Percentiles rank a stretch among this genome's conserved stretches.
Conservation (phyloP, 768 basidiomycete species). For the Lactarius tabidus region DNA sequence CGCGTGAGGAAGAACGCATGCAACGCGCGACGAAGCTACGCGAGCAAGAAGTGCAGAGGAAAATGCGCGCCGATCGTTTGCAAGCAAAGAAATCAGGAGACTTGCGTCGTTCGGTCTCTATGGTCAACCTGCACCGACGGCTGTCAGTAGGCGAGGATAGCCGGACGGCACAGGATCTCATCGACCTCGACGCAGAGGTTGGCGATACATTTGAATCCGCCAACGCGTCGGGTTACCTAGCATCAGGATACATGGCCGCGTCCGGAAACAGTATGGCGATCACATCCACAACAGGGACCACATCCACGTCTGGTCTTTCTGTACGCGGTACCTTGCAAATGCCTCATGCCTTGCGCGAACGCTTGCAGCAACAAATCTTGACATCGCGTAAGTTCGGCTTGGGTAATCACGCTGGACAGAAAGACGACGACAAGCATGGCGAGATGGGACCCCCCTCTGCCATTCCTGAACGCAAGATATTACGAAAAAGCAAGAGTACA, state of each 20-base stretch:
- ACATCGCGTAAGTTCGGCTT: constrained; percentile 55
- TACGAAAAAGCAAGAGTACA: constrained; percentile 78
- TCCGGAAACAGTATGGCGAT: constrained; percentile 94
- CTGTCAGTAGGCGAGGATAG: constrained; percentile 38
- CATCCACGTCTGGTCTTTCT: constrained; percentile 53
- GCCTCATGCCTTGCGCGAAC: constrained; percentile 50
- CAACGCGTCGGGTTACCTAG: constrained; percentile 67
- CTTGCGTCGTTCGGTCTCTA: constrained; percentile 68
- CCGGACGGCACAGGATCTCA: constrained; percentile 36
- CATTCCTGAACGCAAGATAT: constrained; percentile 49
- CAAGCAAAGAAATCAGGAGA: constrained; percentile 46
- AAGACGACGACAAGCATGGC: constrained; percentile 35
- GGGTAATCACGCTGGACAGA: constrained; percentile 31
- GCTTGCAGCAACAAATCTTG: constrained; percentile 60
- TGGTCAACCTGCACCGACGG: constrained; percentile 69
- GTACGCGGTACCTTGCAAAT: constrained; percentile 44
- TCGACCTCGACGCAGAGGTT: constrained; percentile 41
- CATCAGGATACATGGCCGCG: constrained; percentile 77
- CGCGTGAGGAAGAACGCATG: constrained; percentile 41
- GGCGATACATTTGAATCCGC: constrained; percentile 45
- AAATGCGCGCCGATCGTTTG: constrained; percentile 20
- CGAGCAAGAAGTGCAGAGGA: constrained; percentile 32
- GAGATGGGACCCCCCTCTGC: constrained; percentile 65
- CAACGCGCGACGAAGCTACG: constrained; percentile 28
- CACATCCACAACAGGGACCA: constrained; percentile 87